phyloP scores from a whole-genome alignment of 2,329 filamentous ascomycete species.

The Fusarium floridanum region DNA sequence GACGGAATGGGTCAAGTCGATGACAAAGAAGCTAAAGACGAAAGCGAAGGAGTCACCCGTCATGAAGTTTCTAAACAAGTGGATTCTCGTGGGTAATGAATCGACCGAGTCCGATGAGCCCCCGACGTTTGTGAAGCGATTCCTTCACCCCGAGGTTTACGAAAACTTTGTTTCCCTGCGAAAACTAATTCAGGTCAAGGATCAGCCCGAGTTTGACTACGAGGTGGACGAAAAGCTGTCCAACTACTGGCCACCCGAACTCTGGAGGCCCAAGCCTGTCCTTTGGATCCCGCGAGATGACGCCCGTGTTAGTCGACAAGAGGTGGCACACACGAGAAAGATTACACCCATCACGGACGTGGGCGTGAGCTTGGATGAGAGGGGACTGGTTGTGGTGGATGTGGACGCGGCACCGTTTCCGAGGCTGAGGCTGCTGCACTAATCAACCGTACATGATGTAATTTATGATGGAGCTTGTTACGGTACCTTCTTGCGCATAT shows the following conservation, averaged over 20 bases:
- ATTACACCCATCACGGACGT: constrained; percentile 82
- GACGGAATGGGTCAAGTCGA: constrained; percentile 53
- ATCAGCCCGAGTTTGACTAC: constrained; percentile 59
- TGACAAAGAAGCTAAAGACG: constrained; percentile 51
- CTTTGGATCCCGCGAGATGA: constrained; percentile 87
- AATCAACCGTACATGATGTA: constrained; percentile 51
- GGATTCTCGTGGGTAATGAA: constrained; percentile 43
- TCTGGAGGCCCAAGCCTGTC: constrained; percentile 72
- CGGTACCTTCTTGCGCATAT: constrained; percentile 45
- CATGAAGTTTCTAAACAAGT: constrained; percentile 43
- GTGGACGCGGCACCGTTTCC: constrained; percentile 55
- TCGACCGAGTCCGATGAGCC: constrained; percentile 43
- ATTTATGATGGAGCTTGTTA: constrained; percentile 33
- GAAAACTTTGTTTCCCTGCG: constrained; percentile 79
- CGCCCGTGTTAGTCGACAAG: constrained; percentile 81
- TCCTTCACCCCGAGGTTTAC: constrained; percentile 83
- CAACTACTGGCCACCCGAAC: constrained; percentile 75
- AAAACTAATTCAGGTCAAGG: constrained; percentile 73
- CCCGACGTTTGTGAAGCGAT: constrained; percentile 72
- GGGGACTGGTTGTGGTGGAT: constrained; percentile 52
- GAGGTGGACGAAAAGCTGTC: constrained; percentile 68
- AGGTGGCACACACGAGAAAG: constrained; percentile 77
- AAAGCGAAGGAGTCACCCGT: constrained; percentile 46
- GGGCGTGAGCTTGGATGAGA: constrained; percentile 50
- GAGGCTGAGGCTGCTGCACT: constrained; percentile 48